These are phyloP conservation scores for Iberis amara DNA, from an alignment of 441 rosid species.

Conservation along the genomic window DNA sequence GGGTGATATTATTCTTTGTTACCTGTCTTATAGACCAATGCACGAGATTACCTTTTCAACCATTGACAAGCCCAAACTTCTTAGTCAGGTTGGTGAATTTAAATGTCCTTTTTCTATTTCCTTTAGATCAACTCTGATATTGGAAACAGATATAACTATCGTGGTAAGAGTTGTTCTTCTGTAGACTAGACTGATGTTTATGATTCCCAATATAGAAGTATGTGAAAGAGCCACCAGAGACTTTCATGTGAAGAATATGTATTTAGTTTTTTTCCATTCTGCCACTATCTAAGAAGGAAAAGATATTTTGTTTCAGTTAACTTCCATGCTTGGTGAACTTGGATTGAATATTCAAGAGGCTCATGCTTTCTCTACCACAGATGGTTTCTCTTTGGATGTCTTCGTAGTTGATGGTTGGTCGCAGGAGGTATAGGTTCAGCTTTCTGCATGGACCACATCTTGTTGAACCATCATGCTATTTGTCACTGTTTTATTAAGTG, in stretches of 20 bases:
- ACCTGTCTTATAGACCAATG: conserved; percentile 56
- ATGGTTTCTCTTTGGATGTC: conserved; percentile 86
- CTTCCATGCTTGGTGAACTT: conserved; percentile 81
- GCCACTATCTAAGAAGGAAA: conserved; percentile 1
- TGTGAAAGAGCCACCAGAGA: conserved; percentile 2
- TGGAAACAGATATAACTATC: background rate
- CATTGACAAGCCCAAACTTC: conserved; percentile 88
- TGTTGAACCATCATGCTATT: conserved; percentile 9
- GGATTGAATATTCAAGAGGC: conserved; percentile 92
- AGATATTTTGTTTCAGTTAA: conserved; percentile 46
- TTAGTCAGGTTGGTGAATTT: conserved; percentile 64
- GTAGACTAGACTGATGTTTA: background rate
- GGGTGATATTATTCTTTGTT: conserved; percentile 19
- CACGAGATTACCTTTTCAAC: conserved; percentile 93
- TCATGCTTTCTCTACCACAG: conserved; percentile 82
- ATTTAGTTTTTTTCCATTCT: background rate
- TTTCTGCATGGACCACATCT: conserved; percentile 6
- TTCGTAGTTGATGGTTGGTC: conserved; percentile 98
- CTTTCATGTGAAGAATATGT: conserved; percentile 11
- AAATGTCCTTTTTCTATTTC: background rate
- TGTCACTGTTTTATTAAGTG: conserved; percentile 3
- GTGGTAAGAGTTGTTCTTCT: background rate
- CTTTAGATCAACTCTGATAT: background rate
- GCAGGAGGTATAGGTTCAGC: conserved; percentile 50
- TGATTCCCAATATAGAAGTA: no score